Evolutionary conservation across 2,329 filamentous ascomycete genomes (phyloP).

Genomic region (Talaromyces sp.): DNA sequence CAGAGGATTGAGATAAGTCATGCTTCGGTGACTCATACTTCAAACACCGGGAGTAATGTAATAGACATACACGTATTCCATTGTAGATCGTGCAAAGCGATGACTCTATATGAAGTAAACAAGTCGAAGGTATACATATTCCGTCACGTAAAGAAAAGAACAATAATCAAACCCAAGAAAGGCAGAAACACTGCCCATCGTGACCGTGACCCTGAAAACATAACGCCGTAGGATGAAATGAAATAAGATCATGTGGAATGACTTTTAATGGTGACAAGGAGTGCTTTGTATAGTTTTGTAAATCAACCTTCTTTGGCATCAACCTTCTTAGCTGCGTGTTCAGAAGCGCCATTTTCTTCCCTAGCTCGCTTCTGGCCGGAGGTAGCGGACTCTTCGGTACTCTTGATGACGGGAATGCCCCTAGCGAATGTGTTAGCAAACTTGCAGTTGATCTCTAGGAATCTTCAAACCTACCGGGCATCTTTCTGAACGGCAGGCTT

Average conservation of each 20-base stretch:
- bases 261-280: conserved; percentile 7
- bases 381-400: conserved; percentile 26
- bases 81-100: not conserved
- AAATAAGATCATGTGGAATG: conserved; percentile 5
- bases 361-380: conserved; percentile 46
- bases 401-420: conserved; percentile 45
- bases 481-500: conserved; percentile 38
- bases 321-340: conserved; percentile 48
- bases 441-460: not conserved
- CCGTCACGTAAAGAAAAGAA: conserved; percentile 11
- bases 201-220: conserved; percentile 13
- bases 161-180: conserved; percentile 20
- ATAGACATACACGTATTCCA: not conserved
- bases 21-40: not conserved
- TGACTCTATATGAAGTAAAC: conserved; percentile 7
- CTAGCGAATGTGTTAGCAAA: conserved; percentile 27
- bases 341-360: conserved; percentile 37
- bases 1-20: not conserved
- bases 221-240: conserved; percentile 18
- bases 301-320: conserved; percentile 42
- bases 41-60: not conserved
- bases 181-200: conserved; percentile 2
- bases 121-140: conserved; percentile 4
- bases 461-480: conserved; percentile 34
- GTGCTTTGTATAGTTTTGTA: not conserved